phyloP scores from a whole-genome alignment of 2,329 filamentous ascomycete genomes.

The Botrytis pseudocinerea region DNA sequence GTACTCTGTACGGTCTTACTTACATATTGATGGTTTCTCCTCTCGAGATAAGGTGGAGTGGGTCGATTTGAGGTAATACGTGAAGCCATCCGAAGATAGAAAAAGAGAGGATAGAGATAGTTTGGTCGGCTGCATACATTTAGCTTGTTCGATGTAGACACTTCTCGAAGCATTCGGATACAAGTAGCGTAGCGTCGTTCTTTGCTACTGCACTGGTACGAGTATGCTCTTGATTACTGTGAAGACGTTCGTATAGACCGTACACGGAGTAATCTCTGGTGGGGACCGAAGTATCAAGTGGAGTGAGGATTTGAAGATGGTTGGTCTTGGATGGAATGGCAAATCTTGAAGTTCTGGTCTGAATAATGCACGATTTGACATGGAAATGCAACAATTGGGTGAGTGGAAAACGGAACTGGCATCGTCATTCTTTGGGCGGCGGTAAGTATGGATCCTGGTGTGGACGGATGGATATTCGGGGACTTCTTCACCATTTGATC shows the following conservation, averaged over 20 bases:
- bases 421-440: not conserved
- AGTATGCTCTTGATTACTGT: not conserved
- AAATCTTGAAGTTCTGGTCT: not conserved
- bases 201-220: not conserved
- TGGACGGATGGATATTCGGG: not conserved
- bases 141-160: not conserved
- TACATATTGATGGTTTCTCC: not conserved
- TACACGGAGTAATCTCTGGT: not conserved
- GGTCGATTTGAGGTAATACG: not conserved
- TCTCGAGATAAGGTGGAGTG: not conserved
- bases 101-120: not conserved
- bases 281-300: slow-evolving; percentile 2
- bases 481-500: not conserved
- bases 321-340: not conserved
- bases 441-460: not conserved
- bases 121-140: not conserved
- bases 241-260: not conserved
- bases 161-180: not conserved
- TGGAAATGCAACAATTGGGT: slow-evolving; percentile 10
- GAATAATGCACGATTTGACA: slow-evolving; percentile 3
- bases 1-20: not conserved
- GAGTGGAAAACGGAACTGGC: not conserved
- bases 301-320: slow-evolving; percentile 1
- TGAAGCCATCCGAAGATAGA: not conserved
- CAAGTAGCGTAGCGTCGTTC: not conserved